Conservation (phyloP, 352 stramenopile species). For the Blastocystis hominis region DNA sequence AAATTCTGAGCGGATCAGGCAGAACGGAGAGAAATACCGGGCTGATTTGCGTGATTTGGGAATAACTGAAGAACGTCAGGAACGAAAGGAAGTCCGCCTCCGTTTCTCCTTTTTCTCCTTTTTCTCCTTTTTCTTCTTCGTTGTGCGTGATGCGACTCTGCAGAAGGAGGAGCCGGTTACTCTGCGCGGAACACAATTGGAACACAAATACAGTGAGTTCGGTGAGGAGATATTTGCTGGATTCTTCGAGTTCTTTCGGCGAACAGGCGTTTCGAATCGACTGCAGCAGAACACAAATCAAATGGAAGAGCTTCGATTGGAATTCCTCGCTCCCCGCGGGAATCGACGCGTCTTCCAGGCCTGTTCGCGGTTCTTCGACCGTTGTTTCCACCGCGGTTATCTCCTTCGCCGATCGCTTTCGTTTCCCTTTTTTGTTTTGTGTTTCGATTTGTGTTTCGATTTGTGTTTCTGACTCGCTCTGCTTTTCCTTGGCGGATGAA, state of each 20-base stretch:
- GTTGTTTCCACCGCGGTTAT: background rate
- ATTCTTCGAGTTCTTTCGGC: background rate
- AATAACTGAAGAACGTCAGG: conserved; percentile 21
- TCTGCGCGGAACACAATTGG: background rate
- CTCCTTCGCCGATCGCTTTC: background rate
- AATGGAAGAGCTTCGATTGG: background rate
- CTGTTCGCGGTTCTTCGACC: background rate
- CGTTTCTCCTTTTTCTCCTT: background rate
- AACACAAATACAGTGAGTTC: background rate
- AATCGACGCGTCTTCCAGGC: background rate
- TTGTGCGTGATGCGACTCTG: background rate
- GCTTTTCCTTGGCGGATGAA: no score
- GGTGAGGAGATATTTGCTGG: background rate
- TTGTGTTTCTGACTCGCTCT: no score
- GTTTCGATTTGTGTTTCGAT: no score
- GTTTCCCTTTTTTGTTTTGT: background rate
- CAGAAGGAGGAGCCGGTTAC: background rate
- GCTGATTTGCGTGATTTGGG: background rate
- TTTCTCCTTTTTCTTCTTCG: background rate
- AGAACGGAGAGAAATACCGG: background rate
- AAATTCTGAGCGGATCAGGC: background rate
- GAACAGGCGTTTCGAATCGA: background rate
- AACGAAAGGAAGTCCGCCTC: conserved; percentile 15
- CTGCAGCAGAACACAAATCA: background rate
- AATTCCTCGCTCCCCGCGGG: background rate